A percentile compares a stretch with the other conserved stretches of the same genome.
Evolutionary conservation across 78 protist genomes (phyloP).

Genomic region (Ministeria vibrans): DNA sequence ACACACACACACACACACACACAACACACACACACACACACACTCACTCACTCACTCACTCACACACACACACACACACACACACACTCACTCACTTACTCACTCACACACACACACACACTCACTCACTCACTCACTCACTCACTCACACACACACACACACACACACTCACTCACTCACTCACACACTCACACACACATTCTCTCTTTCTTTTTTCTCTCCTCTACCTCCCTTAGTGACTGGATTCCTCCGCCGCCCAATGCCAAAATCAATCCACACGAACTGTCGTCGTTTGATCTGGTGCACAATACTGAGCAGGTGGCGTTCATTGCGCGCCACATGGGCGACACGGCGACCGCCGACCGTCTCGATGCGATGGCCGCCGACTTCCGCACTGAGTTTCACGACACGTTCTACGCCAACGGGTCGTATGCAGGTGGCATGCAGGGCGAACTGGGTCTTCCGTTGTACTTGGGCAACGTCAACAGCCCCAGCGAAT

Average conservation of each 20-base stretch:
- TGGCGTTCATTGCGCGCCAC: no score
- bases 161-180: neutral
- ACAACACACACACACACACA: neutral
- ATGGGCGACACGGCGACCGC: no score
- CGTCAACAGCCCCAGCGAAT: neutral
- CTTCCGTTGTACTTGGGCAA: neutral
- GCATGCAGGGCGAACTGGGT: no score
- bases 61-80: neutral
- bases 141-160: neutral
- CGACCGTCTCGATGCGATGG: no score
- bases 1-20: neutral
- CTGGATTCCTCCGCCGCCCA: no score
- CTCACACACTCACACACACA: neutral
- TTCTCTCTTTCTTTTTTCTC: neutral
- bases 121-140: neutral
- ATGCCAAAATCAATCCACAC: neutral
- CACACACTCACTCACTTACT: neutral
- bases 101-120: neutral
- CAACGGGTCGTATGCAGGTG: no score
- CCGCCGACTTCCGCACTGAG: no score
- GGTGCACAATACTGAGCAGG: no score
- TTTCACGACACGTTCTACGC: no score
- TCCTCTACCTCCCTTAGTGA: neutral
- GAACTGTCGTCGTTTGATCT: neutral
- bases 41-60: no score